Evolutionary conservation across 805 yeast species (phyloP).

Genomic region (Blastobotrys muscicola): DNA sequence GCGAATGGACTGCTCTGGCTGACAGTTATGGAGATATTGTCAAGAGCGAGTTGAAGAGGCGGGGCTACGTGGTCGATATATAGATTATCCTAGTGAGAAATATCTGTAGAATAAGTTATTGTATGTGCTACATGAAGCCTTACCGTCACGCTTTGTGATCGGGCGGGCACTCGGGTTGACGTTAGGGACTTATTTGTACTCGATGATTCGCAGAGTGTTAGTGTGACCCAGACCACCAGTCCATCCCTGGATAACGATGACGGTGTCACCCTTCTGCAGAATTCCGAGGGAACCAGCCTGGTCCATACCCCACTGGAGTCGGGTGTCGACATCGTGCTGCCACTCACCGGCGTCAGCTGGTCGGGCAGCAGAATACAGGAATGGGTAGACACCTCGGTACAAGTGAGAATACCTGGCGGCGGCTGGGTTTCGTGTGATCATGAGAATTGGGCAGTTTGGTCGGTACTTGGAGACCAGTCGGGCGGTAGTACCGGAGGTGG

Average conservation of each 20-base stretch:
- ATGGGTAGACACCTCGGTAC: conserved; percentile 98
- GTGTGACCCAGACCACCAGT: conserved; percentile 98
- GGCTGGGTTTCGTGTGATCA: conserved; percentile 92
- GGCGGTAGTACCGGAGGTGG: conserved; percentile 92
- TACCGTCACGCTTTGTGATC: too few species aligned
- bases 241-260: conserved; percentile 97
- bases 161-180: neutral
- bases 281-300: conserved; percentile 84
- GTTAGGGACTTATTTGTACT: conserved; percentile 35
- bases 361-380: conserved; percentile 59
- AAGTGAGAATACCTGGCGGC: conserved; percentile 94
- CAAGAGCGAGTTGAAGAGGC: neutral
- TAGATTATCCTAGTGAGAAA: too few species aligned
- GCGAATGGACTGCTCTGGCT: conserved; percentile 5
- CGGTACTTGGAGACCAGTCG: conserved; percentile 96
- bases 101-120: too few species aligned
- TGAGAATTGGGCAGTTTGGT: conserved; percentile 93
- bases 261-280: conserved; percentile 76
- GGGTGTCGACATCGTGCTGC: conserved; percentile 92
- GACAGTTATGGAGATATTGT: conserved; percentile 1
- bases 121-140: too few species aligned
- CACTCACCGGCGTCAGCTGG: conserved; percentile 58
- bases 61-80: too few species aligned
- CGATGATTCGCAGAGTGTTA: conserved; percentile 89
- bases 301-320: conserved; percentile 86